Percentiles rank a stretch among this genome's conserved stretches.
phyloP scores from a whole-genome alignment of 805 yeast species.

The Torulaspora microellipsoides region DNA sequence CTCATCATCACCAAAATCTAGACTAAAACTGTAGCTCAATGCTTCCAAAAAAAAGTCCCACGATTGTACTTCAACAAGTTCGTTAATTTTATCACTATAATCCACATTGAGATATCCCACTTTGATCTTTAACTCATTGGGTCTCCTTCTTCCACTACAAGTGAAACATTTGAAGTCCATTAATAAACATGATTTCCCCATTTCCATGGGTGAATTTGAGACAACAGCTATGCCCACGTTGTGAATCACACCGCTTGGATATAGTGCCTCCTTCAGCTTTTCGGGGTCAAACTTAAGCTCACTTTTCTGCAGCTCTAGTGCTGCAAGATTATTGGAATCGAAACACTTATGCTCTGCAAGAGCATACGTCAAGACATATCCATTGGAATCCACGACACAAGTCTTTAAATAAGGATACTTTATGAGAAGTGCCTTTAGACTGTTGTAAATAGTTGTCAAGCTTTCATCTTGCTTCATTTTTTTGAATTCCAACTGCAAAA shows the following conservation, averaged over 20 bases:
- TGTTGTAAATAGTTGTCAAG: slow-evolving; percentile 18
- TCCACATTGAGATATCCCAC: slow-evolving; percentile 34
- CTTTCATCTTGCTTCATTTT: slow-evolving; percentile 13
- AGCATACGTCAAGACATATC: slow-evolving; percentile 14
- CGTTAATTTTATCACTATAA: slow-evolving; percentile 28
- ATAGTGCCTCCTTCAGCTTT: slow-evolving; percentile 13
- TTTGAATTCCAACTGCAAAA: slow-evolving; percentile 28
- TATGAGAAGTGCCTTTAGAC: slow-evolving; percentile 22
- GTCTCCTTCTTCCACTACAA: slow-evolving; percentile 17
- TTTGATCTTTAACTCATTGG: slow-evolving; percentile 30
- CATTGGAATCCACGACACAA: slow-evolving; percentile 22
- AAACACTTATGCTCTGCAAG: neutral
- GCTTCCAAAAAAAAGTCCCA: slow-evolving; percentile 31
- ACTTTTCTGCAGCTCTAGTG: neutral
- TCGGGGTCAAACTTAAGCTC: slow-evolving; percentile 17
- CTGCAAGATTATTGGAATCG: slow-evolving; percentile 1
- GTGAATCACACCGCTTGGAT: slow-evolving; percentile 5
- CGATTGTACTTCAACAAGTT: slow-evolving; percentile 29
- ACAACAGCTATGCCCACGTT: slow-evolving; percentile 23
- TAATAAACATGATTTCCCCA: slow-evolving; percentile 22
- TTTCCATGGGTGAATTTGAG: slow-evolving; percentile 28
- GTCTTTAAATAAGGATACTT: slow-evolving; percentile 16
- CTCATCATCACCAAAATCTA: slow-evolving; percentile 32
- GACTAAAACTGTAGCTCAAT: slow-evolving; percentile 27
- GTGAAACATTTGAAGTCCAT: slow-evolving; percentile 22